A percentile compares a stretch with the other conserved stretches of the same genome.
Conservation (phyloP, 2,329 filamentous ascomycete genomes). For the Blastomyces gilchristii region DNA sequence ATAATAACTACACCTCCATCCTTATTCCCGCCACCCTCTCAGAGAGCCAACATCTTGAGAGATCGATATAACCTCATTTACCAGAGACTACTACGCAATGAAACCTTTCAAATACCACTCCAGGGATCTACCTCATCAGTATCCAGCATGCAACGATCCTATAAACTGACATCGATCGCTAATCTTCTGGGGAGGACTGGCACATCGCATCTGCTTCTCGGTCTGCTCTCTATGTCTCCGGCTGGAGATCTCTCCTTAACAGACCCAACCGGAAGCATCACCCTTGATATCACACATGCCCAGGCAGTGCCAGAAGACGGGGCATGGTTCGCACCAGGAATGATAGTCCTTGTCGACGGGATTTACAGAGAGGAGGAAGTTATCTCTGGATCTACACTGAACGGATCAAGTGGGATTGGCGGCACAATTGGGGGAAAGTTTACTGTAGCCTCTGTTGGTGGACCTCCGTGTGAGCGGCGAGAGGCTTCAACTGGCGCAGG, state of each 20-base stretch:
- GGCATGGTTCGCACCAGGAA: constrained; percentile 87
- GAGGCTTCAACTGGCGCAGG: constrained; percentile 65
- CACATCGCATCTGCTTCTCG: constrained; percentile 74
- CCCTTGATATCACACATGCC: constrained; percentile 70
- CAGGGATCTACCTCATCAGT: constrained; percentile 49
- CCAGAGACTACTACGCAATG: constrained; percentile 82
- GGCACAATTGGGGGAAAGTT: constrained; percentile 89
- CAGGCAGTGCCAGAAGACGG: constrained; percentile 73
- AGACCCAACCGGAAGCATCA: constrained; percentile 80
- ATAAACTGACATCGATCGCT: constrained; percentile 81
- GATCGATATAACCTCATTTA: constrained; percentile 88
- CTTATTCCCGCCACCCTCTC: constrained; percentile 62
- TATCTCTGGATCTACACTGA: constrained; percentile 53
- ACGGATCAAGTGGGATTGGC: constrained; percentile 70
- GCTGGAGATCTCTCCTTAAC: constrained; percentile 73
- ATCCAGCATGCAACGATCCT: constrained; percentile 45
- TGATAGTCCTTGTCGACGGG: constrained; percentile 90
- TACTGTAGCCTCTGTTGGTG: constrained; percentile 78
- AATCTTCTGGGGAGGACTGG: constrained; percentile 69
- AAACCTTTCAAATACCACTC: constrained; percentile 75
- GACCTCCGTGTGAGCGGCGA: constrained; percentile 81
- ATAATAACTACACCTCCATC: constrained; percentile 56
- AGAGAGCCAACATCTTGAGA: constrained; percentile 77
- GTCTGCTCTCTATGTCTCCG: constrained; percentile 68
- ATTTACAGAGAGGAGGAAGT: constrained; percentile 85